Evolutionary conservation across 352 stramenopile genomes (phyloP).

Genomic region (Plasmopara muralis): DNA sequence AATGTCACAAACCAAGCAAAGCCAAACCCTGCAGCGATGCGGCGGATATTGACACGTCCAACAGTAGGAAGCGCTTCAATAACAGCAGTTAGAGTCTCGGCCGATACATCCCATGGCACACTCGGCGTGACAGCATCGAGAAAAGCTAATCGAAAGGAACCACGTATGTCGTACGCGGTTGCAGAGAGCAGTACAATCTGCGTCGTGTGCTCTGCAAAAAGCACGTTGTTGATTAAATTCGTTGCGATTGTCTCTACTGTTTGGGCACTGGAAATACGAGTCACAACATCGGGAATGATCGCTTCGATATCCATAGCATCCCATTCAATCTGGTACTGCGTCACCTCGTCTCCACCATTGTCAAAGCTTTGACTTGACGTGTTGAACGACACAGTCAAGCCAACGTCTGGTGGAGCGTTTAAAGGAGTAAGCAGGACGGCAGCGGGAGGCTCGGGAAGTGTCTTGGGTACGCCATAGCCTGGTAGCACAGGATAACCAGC

Average conservation of each 20-base stretch:
- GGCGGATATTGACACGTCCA: slow-evolving; percentile 68
- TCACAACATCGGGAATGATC: slow-evolving; percentile 24
- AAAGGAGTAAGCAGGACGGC: slow-evolving; percentile 40
- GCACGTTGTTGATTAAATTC: slow-evolving; percentile 36
- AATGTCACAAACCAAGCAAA: slow-evolving; percentile 83
- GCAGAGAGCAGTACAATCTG: slow-evolving; percentile 86
- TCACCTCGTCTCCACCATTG: slow-evolving; percentile 77
- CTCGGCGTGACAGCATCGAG: slow-evolving; percentile 49
- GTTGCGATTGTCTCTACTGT: slow-evolving; percentile 14
- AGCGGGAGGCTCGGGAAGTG: slow-evolving; percentile 56
- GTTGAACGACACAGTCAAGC: slow-evolving; percentile 77
- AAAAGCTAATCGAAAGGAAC: slow-evolving; percentile 84
- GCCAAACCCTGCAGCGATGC: slow-evolving; percentile 61
- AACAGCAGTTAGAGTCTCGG: slow-evolving; percentile 66
- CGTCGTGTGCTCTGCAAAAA: slow-evolving; percentile 84
- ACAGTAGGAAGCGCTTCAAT: slow-evolving; percentile 82
- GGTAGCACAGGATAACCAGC: slow-evolving; percentile 57
- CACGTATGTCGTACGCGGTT: slow-evolving; percentile 73
- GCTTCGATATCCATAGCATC: slow-evolving; percentile 83
- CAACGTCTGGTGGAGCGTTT: slow-evolving; percentile 14
- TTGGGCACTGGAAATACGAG: slow-evolving; percentile 1
- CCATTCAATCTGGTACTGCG: slow-evolving; percentile 90
- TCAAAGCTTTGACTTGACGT: slow-evolving; percentile 39
- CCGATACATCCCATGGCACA: slow-evolving; percentile 70
- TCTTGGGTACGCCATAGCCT: slow-evolving; percentile 68